These are phyloP conservation scores for Synchytrium microbalum DNA, from an alignment of 371 early-diverging fungal species.

Conservation along the genomic window DNA sequence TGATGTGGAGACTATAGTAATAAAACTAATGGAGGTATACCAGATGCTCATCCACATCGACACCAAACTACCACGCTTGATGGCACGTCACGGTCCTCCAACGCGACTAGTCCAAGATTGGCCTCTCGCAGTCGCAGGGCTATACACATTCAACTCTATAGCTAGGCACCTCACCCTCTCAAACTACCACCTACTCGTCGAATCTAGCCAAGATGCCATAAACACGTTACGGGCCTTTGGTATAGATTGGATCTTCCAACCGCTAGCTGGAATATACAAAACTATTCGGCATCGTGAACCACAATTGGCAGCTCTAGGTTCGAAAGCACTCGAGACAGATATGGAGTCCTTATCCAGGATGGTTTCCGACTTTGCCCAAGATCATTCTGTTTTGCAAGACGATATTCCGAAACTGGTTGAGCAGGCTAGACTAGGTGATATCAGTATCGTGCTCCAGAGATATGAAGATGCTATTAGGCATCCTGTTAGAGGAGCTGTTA, in stretches of 20 bases:
- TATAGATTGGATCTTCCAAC: constrained; percentile 72
- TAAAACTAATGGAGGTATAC: background rate
- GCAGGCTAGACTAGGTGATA: constrained; percentile 62
- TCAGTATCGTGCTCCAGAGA: constrained; percentile 63
- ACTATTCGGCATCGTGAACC: constrained; percentile 76
- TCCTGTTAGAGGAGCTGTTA: constrained; percentile 54
- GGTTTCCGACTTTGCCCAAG: constrained; percentile 49
- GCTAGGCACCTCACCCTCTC: background rate
- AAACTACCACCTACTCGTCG: background rate
- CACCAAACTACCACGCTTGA: background rate
- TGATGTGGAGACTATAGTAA: background rate
- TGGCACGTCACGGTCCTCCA: background rate
- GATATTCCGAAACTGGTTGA: constrained; percentile 21
- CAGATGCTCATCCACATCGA: background rate
- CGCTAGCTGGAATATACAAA: constrained; percentile 63
- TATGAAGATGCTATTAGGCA: constrained; percentile 72
- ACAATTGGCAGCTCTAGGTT: constrained; percentile 63
- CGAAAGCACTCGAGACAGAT: constrained; percentile 69
- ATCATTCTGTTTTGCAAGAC: constrained; percentile 40
- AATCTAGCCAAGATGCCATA: background rate
- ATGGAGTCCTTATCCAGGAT: constrained; percentile 35
- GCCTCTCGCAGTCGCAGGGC: background rate
- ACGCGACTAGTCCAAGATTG: background rate
- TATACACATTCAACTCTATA: background rate
- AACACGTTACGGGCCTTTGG: constrained; percentile 49